Percentiles rank a stretch among this genome's conserved stretches.
Conservation (phyloP, 2,329 filamentous ascomycete genomes). For the Colletotrichum sojae region DNA sequence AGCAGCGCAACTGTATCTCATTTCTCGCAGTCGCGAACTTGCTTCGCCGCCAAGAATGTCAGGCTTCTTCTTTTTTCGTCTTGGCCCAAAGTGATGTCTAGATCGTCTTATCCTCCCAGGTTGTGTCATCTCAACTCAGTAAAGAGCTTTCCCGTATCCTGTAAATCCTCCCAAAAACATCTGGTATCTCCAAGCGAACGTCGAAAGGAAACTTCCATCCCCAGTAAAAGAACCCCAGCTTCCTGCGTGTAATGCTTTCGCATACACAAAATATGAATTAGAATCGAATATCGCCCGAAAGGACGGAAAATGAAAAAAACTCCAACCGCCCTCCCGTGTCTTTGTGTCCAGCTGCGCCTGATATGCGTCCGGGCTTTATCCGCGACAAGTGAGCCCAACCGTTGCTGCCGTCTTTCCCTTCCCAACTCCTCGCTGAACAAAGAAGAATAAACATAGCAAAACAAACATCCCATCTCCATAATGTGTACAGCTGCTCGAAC, state of each 20-base stretch:
- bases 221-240: not conserved
- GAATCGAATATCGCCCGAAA: conserved; percentile 19
- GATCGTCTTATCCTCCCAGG: conserved; percentile 26
- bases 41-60: not conserved
- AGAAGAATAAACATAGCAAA: conserved; percentile 26
- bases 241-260: conserved; percentile 6
- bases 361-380: conserved; percentile 21
- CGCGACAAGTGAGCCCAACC: conserved; percentile 5
- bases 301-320: conserved; percentile 29
- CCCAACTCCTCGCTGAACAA: conserved; percentile 42
- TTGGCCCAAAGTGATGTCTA: conserved; percentile 39
- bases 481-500: conserved; percentile 3
- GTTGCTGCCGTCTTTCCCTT: conserved; percentile 14
- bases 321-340: conserved; percentile 28
- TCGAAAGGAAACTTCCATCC: conserved; percentile 12
- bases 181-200: conserved; percentile 36
- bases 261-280: conserved; percentile 30
- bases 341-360: conserved; percentile 33
- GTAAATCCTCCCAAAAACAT: conserved; percentile 1
- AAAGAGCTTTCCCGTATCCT: conserved; percentile 3
- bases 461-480: conserved; percentile 22
- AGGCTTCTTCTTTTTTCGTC: conserved; percentile 6
- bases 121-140: not conserved
- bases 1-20: not conserved
- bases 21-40: not conserved